A percentile compares a stretch with the other conserved stretches of the same genome.
Evolutionary conservation across 345 rosid genomes (phyloP).

Genomic region (Eucalyptus erythrocorys): DNA sequence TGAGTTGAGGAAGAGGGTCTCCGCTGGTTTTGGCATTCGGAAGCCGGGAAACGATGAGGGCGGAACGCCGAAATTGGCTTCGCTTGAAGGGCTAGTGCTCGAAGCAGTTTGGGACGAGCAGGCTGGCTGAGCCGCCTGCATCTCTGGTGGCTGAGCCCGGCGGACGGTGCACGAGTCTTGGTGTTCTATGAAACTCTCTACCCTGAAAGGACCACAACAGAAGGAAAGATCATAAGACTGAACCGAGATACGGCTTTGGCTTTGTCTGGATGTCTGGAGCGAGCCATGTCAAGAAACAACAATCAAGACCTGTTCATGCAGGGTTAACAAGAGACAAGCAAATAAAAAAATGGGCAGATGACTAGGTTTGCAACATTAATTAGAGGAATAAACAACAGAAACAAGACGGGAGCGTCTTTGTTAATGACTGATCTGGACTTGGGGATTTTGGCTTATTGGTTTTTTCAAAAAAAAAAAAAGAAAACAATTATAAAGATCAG

Average conservation of each 20-base stretch:
- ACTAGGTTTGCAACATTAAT: neutral
- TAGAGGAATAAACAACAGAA: neutral
- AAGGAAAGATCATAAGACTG: neutral
- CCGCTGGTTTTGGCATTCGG: neutral
- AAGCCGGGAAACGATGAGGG: neutral
- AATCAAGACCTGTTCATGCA: neutral
- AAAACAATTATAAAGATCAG: neutral
- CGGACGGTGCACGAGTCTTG: constrained; percentile 79
- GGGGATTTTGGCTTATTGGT: neutral
- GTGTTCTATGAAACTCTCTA: constrained; percentile 96
- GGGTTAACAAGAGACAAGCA: neutral
- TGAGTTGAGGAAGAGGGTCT: neutral
- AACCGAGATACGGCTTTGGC: neutral
- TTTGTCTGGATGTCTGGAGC: neutral
- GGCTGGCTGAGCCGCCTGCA: constrained; percentile 14
- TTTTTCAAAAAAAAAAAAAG: neutral
- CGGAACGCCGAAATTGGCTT: constrained; percentile 21
- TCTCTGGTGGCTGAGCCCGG: constrained; percentile 23
- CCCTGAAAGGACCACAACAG: constrained; percentile 21
- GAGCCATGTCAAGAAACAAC: neutral
- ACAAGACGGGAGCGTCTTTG: neutral
- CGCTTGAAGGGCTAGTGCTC: constrained; percentile 50
- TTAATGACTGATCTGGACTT: neutral
- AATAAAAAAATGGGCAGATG: neutral
- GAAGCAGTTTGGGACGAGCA: constrained; percentile 51